Evolutionary conservation across 441 rosid species (phyloP), one percentile per base, ranked within the genome.

Genomic region (Pelargonium hybrid): DNA sequence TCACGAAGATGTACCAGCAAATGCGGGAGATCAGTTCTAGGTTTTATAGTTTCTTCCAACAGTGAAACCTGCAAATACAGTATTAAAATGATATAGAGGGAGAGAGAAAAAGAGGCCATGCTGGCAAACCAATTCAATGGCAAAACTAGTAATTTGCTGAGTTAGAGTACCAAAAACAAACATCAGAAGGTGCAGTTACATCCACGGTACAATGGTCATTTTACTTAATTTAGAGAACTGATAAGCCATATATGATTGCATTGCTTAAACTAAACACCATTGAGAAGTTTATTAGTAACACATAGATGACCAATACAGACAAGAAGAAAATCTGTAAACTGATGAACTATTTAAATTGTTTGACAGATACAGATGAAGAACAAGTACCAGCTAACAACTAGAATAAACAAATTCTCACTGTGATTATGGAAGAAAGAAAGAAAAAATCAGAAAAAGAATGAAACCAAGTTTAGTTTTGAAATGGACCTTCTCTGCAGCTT

Each of bases 401-500:
- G 56, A 48, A 15, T 18, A 48, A 48, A 48, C 7, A 48, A 61
- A 61, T 0, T 18, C 7, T 6, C 29, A 57, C n/a, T 21, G 13
- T 2, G 3, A 13, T 50, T 57, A 50, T 14, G 31, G 11, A 7
- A 5, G 7, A 37, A 21, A n/a, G n/a, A 25, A 52, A 0, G 0
- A 9, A 50, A 71, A 41, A 3, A 47, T 26, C 47, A 10, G 9
- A 0, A 52, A 34, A 34, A 13, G 13, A 29, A 23, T 6, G 18
- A 66, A 65, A 64, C 57, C 20, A 43, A 78, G 59, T 5, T 68
- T 72, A 74, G 54, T 29, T n/a, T 14, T 34, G 7, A 17, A 67
- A 73, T 11, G 56, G 76, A 93, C 99, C 97, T 92, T 87, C 80
- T 84, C 82, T 75, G 97, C 97, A 78, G 93, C 95, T 71, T 92